Base-by-base conservation (phyloP, 2,329 filamentous ascomycete genomes). In the Trichoderma citrinoviride region DNA sequence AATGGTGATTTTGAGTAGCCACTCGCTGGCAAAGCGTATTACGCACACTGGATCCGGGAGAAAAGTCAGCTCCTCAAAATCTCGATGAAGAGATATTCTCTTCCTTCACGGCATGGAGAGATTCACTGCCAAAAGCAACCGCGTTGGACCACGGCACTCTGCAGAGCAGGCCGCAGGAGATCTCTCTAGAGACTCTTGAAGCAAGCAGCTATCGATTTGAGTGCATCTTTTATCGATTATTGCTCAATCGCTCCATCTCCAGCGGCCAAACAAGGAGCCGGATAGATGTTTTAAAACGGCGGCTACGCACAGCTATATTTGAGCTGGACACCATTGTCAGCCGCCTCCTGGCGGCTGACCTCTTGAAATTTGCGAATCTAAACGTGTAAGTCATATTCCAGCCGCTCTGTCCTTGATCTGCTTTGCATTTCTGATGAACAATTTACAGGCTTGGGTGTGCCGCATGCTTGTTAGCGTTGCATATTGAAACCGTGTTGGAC, bases 221-320 rank as follows among this genome's bases (percentile, higher is more conserved):
- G 8, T 56, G 53, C 14, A 56, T 56, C 27, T 88, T 76, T 90
- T 89, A 49, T 46, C 61, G 73, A 90, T 88, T 62, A 90, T 21
- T 54, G 7, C 29, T 54, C 52, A 21, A 12, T 54, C 52, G 29
- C 14, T 40, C 52, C 23, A 19, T 21, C n/a, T 17, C n/a, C n/a
- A n/a, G n/a, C n/a, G 15, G 23, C 3, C 14, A 5, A 14, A n/a
- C 21, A 3, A 43, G 14, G 0, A 21, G 14, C 5, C 37, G 17
- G 43, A 17, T 27, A 27, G 19, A 56, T 6, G 10, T 17, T 3
- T 23, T 56, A 8, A 56, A 43, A 15, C 53, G 27, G 53, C 53
- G 53, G 19, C 37, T 56, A 12, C 53, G 53, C 7, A 27, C 37
- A 21, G 37, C 53, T 7, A 19, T 56, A 25, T 56, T 56, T 23